Conservation (phyloP, 225 moss, liverwort and hornwort species). For the Bryum argenteum region DNA sequence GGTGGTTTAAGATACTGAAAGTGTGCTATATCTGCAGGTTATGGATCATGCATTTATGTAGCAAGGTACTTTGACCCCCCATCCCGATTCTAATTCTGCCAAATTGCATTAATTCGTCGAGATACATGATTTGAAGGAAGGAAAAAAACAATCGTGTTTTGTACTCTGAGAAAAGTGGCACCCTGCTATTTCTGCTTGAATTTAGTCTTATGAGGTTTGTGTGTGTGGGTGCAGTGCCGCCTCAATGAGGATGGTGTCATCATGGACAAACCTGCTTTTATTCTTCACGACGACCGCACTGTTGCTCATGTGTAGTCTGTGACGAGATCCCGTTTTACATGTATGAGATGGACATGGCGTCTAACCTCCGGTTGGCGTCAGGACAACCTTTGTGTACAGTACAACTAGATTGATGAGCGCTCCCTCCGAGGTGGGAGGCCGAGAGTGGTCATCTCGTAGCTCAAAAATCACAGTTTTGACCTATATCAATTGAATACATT, state of each 20-base stretch:
- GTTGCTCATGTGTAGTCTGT: background rate
- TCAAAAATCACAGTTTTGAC: constrained; percentile 4
- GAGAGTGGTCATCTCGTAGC: constrained; percentile 7
- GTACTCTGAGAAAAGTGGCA: background rate
- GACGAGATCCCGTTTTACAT: background rate
- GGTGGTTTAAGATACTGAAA: too few relatives aligned
- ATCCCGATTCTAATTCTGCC: background rate
- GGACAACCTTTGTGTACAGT: constrained; percentile 19
- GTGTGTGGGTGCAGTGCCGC: constrained; percentile 34
- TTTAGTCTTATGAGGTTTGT: background rate
- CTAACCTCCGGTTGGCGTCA: constrained; percentile 36
- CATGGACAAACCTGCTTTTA: background rate
- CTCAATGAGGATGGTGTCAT: background rate
- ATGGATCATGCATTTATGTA: constrained; percentile 49
- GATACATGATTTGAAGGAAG: background rate
- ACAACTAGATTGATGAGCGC: background rate
- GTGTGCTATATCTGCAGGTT: constrained; percentile 30
- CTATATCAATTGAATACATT: background rate
- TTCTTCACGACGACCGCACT: constrained; percentile 11
- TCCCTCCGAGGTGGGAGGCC: constrained; percentile 33
- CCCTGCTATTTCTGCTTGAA: background rate
- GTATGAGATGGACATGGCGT: constrained; percentile 16
- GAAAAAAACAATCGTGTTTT: background rate
- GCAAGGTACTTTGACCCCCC: constrained; percentile 35
- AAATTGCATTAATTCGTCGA: background rate